Base-by-base conservation (phyloP, 2,329 filamentous ascomycete species). In the Cladosporium sp. region DNA sequence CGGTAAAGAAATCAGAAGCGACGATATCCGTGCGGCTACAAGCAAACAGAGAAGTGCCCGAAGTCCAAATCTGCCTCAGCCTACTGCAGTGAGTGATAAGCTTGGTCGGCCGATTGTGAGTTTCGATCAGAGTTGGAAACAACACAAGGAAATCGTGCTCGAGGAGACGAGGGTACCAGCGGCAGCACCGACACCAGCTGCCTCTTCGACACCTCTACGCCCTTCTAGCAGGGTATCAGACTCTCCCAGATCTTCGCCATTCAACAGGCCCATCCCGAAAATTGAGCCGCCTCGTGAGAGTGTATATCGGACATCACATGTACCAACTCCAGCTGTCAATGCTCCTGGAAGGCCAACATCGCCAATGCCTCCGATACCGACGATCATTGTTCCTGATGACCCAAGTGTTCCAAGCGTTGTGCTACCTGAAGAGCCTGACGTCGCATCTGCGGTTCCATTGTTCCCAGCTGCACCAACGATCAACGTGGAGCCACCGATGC, bases 101-200 rank as follows among this genome's bases (percentile, higher is more conserved):
- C 90, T 91, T 72, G 92, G 92, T 72, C 88, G 94, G 76, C 94
- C 94, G 69, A 98, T 98, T 83, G 94, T 98, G 84, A 98, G 94
- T 85, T 98, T 98, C 84, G 87, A 96, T 80, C 86, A 86, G 74
- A 86, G 90, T 76, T 97, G 92, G 89, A 90, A 88, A 83, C 50
- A 63, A 11, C 86, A 88, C 75, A 86, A 86, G 76, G 88, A 91
- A 77, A 83, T 90, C 84, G 89, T 92, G 87, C 80, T 86, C 81
- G 90, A 89, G 79, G 78, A 82, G 65, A 78, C 80, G 33, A 74
- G 76, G 26, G 33, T 66, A 28, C 77, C 77, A 2, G 61, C 71
- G n/a, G 61, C 72, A 8, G 67, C 72, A 2, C 68, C 72, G n/a
- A 58, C 65, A 26, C 29, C 40, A 10, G 40, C 59, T 56, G 44